Evolutionary conservation across 176 grass and related monocot genomes (phyloP).

Genomic region (Dactylis glomerata): DNA sequence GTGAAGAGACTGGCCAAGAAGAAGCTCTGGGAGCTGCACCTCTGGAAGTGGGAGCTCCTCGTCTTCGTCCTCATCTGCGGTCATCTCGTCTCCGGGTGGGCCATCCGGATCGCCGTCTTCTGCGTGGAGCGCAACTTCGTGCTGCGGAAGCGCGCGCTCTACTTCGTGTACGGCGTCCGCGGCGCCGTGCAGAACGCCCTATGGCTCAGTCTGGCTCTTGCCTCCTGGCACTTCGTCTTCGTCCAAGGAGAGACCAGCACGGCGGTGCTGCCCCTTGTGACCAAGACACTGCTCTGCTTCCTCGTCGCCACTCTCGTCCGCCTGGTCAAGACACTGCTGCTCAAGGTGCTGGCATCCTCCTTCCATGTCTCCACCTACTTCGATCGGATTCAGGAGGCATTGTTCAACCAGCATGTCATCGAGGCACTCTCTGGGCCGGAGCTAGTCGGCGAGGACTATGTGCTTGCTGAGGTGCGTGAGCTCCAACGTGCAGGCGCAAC

Average conservation of each 20-base stretch:
- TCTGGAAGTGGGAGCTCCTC: conserved; percentile 80
- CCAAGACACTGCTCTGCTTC: conserved; percentile 72
- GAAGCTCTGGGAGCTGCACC: conserved; percentile 43
- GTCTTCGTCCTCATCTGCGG: conserved; percentile 79
- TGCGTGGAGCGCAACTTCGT: conserved; percentile 72
- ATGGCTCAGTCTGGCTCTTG: conserved; percentile 68
- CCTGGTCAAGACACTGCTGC: conserved; percentile 64
- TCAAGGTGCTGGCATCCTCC: conserved; percentile 81
- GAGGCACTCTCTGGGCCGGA: conserved; percentile 71
- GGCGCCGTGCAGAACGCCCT: conserved; percentile 62
- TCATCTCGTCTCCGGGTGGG: conserved; percentile 69
- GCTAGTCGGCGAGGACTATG: conserved; percentile 50
- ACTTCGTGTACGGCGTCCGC: conserved; percentile 83
- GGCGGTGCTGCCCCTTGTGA: conserved; percentile 48
- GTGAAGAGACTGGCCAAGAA: conserved; percentile 26
- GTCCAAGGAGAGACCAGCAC: conserved; percentile 52
- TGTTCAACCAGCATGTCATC: conserved; percentile 74
- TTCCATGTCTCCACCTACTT: conserved; percentile 87
- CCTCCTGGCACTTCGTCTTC: conserved; percentile 75
- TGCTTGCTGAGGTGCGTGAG: conserved; percentile 61
- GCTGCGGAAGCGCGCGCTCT: conserved; percentile 71
- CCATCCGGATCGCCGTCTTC: conserved; percentile 64
- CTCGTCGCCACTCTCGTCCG: conserved; percentile 64
- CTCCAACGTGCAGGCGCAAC: conserved; percentile 55
- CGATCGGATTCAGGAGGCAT: conserved; percentile 78